phyloP scores from a whole-genome alignment of 352 stramenopile genomes.

The Hyaloperonospora arabidopsidis region DNA sequence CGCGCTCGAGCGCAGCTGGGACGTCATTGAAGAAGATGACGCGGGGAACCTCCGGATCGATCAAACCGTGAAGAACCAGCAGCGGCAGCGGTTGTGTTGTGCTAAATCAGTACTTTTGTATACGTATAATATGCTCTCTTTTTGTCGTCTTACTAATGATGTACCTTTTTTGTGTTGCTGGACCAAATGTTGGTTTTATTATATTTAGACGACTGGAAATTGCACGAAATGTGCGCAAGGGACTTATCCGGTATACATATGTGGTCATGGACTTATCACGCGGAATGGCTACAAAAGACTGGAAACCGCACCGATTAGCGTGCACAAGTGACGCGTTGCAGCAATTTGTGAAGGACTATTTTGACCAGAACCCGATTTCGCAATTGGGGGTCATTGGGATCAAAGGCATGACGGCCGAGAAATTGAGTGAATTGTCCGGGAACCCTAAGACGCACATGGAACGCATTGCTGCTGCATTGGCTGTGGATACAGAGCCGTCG shows the following conservation, averaged over 20 bases:
- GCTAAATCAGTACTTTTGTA: conserved; percentile 3
- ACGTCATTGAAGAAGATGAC: conserved; percentile 81
- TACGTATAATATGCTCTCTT: too few relatives aligned
- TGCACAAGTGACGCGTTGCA: conserved; percentile 64
- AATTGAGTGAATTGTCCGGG: conserved; percentile 86
- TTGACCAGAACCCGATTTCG: conserved; percentile 92
- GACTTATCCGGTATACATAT: conserved; percentile 82
- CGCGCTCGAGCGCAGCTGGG: conserved; percentile 77
- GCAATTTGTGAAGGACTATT: conserved; percentile 88
- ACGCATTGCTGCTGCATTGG: conserved; percentile 52
- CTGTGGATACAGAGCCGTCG: conserved; percentile 81
- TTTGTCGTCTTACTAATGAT: not conserved
- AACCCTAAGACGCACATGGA: conserved; percentile 85
- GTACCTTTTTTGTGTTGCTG: too few relatives aligned
- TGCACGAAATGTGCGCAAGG: conserved; percentile 78
- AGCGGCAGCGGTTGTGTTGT: conserved; percentile 51
- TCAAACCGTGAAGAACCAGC: conserved; percentile 49
- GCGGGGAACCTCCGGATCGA: conserved; percentile 75
- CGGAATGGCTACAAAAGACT: conserved; percentile 84
- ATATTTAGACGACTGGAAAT: conserved; percentile 56
- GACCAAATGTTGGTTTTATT: too few relatives aligned
- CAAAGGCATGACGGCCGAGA: conserved; percentile 86
- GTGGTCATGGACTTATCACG: conserved; percentile 79
- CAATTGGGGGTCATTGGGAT: conserved; percentile 87
- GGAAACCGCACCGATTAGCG: conserved; percentile 72